These are phyloP conservation scores for Astrothelium macrocarpum DNA, from an alignment of 495 filamentous ascomycete species.

Conservation along the genomic window DNA sequence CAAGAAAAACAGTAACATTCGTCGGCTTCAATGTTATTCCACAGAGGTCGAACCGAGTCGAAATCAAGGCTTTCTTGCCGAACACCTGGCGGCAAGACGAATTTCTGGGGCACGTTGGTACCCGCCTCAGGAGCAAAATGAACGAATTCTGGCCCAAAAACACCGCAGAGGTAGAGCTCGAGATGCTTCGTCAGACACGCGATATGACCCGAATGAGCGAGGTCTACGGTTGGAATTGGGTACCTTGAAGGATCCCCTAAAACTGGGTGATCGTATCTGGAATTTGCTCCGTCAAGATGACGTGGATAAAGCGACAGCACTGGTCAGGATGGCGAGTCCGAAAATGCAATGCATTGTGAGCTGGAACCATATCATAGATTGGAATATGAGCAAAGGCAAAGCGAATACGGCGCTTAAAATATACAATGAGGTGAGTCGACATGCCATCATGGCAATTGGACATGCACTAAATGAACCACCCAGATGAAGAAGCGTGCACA, in stretches of 20 bases:
- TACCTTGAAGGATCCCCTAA: slow-evolving; percentile 55
- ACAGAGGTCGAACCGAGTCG: background rate
- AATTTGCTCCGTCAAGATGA: slow-evolving; percentile 44
- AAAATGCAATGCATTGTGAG: slow-evolving; percentile 52
- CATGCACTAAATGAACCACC: background rate
- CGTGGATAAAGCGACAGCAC: slow-evolving; percentile 49
- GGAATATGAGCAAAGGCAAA: slow-evolving; percentile 49
- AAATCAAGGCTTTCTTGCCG: background rate
- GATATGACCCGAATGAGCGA: background rate
- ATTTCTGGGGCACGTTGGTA: background rate
- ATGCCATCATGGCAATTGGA: background rate
- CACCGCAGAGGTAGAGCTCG: background rate
- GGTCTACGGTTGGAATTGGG: slow-evolving; percentile 42
- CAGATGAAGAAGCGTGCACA: slow-evolving; percentile 92
- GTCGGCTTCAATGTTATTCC: background rate
- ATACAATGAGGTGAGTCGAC: slow-evolving; percentile 65
- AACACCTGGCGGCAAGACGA: background rate
- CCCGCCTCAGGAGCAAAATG: background rate
- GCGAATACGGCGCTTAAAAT: slow-evolving; percentile 58
- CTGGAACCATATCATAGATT: slow-evolving; percentile 81
- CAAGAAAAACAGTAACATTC: background rate
- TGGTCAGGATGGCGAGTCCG: slow-evolving; percentile 59
- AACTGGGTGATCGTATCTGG: slow-evolving; percentile 53
- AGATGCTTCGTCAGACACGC: background rate
- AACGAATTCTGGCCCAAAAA: background rate